Base-by-base conservation (phyloP, 306 rosid genomes). In the Inga leiocalycina region DNA sequence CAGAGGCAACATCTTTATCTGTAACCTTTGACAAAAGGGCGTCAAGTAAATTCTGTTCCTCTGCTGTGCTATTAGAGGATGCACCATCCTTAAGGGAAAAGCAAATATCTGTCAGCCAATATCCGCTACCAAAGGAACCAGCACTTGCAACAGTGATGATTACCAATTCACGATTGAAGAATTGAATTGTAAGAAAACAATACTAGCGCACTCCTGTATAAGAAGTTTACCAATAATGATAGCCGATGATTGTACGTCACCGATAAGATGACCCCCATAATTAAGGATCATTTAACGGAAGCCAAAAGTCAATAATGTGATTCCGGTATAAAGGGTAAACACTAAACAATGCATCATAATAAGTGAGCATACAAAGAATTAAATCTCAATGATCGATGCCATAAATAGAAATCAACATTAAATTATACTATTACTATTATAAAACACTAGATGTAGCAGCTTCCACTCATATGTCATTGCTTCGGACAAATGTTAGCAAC, bases 11-110 rank as follows among this genome's bases (percentile, higher is more conserved):
- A 62, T 90, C 89, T 75, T 79, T 83, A 61, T 76, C 79, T 17
- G 85, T 76, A 78, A 89, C 71, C 61, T 89, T 78, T 71, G 86
- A 88, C 85, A 92, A 88, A 79, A 90, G 88, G 66, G 97, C 88
- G 81, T 94, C 93, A 61, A 97, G 91, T 83, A 90, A 82, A 74
- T 43, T 86, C 49, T 88, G 92, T 89, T 92, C 95, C 62, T 43
- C 75, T 46, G 34, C 37, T 71, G 81, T 45, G 69, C 83, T 87
- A 22, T 78, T 87, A 70, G 87, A 59, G 79, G 97, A 81, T 80
- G 93, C 78, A 74, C 85, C 80, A 9, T 84, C 89, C 99, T 97
- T 81, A 83, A 17, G 4, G 78, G n/a, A 69, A 79, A 61, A 56
- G 7, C 64, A 85, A 67, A 80, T 7, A 75, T 79, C 39, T 4